Conservation (phyloP, 1,284 basidiomycete genomes). For the Sporisorium exsertum region DNA sequence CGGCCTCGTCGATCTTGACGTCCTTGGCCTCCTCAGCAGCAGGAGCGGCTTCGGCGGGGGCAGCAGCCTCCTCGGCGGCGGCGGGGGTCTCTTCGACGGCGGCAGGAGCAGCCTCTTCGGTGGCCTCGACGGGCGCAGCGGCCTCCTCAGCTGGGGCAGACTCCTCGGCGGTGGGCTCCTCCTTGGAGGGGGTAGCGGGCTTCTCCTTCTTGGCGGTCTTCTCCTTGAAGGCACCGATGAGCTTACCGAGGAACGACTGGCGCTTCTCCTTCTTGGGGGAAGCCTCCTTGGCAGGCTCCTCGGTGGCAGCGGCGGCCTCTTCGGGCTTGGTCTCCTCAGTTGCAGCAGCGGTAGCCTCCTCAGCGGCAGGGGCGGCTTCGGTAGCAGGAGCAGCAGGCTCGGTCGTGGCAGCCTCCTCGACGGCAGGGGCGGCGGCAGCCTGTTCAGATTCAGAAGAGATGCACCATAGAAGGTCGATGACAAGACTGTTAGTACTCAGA, state of each 20-base stretch:
- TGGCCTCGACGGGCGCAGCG: conserved; percentile 21
- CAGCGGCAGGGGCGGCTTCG: conserved; percentile 28
- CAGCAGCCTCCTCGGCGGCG: conserved; percentile 28
- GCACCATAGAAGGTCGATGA: neutral
- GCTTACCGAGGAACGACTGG: conserved; percentile 52
- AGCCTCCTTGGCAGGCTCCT: conserved; percentile 48
- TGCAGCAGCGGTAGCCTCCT: conserved; percentile 32
- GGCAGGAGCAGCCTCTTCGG: conserved; percentile 32
- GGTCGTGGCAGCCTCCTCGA: conserved; percentile 35
- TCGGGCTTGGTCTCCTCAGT: conserved; percentile 19
- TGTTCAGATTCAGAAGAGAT: neutral
- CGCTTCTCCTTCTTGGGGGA: conserved; percentile 66
- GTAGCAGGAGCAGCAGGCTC: too few relatives aligned
- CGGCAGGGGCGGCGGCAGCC: conserved; percentile 16
- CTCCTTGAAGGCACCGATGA: conserved; percentile 57
- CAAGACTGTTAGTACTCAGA: neutral
- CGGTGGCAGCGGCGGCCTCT: conserved; percentile 39
- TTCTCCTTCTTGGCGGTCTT: conserved; percentile 56
- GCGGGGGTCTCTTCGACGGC: conserved; percentile 27
- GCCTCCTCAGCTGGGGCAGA: conserved; percentile 40
- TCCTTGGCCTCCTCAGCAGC: conserved; percentile 46
- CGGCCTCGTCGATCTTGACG: conserved; percentile 60
- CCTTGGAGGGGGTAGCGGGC: conserved; percentile 34
- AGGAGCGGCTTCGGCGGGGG: conserved; percentile 34
- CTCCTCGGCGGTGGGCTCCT: conserved; percentile 44